Evolutionary conservation across 352 stramenopile species (phyloP).

Genomic region (Phytophthora syringae): DNA sequence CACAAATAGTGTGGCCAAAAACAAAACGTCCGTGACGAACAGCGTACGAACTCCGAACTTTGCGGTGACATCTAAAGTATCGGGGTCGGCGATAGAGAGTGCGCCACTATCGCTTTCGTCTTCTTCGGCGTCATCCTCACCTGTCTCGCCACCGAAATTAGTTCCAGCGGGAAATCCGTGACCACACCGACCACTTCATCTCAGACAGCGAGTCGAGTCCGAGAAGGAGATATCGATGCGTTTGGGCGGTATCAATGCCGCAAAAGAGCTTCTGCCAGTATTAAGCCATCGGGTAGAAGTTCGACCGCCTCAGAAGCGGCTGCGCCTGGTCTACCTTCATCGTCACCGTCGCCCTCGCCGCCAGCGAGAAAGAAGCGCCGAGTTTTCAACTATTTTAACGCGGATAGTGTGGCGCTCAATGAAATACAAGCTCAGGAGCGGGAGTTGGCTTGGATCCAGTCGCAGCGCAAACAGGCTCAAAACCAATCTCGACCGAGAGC

Average conservation of each 20-base stretch:
- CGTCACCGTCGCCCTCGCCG: conserved; percentile 10
- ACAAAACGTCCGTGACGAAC: conserved; percentile 6
- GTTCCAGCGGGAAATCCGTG: conserved; percentile 11
- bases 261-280: conserved; percentile 20
- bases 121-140: conserved; percentile 19
- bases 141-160: conserved; percentile 13
- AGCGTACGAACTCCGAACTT: background rate
- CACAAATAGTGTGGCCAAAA: background rate
- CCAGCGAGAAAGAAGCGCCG: conserved; percentile 34
- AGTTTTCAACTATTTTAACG: conserved; percentile 22
- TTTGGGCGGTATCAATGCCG: conserved; percentile 18
- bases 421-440: conserved; percentile 50
- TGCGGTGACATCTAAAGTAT: background rate
- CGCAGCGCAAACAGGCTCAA: conserved; percentile 35
- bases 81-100: background rate
- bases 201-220: background rate
- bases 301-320: background rate
- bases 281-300: background rate
- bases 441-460: conserved; percentile 44
- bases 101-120: conserved; percentile 2
- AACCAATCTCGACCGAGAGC: conserved; percentile 7
- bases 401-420: conserved; percentile 33
- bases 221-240: conserved; percentile 14
- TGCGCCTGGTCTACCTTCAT: background rate
- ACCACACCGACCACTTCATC: background rate